Evolutionary conservation across 2,329 filamentous ascomycete genomes (phyloP).

Genomic region (Scedosporium boydii): DNA sequence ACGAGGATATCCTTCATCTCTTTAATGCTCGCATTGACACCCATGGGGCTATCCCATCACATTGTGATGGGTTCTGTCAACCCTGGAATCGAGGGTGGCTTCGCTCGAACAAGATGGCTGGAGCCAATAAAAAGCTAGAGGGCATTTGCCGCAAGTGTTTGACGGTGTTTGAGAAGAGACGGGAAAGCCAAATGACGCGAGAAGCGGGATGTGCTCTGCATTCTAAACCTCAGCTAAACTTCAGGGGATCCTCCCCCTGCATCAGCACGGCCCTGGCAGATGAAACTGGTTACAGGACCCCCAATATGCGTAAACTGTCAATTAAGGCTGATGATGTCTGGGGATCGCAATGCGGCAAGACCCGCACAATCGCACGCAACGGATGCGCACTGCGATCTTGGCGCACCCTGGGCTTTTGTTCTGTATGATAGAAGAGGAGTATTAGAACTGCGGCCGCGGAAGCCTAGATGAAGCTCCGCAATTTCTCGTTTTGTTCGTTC

Average conservation of each 20-base stretch:
- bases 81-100: neutral
- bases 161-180: slow-evolving; percentile 1
- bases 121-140: neutral
- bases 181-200: neutral
- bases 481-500: neutral
- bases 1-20: neutral
- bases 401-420: neutral
- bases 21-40: neutral
- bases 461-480: neutral
- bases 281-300: neutral
- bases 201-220: neutral
- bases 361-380: neutral
- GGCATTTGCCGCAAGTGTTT: neutral
- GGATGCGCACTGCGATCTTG: neutral
- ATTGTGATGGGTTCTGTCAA: neutral
- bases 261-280: slow-evolving; percentile 1
- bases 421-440: neutral
- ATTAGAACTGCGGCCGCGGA: neutral
- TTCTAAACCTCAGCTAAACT: no score
- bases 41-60: neutral
- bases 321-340: neutral
- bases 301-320: neutral
- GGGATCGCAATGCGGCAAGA: neutral
- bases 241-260: slow-evolving; percentile 1
- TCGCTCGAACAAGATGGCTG: neutral